Base-by-base conservation (phyloP, 129 eudicot species). In the Escallonia herrerae region DNA sequence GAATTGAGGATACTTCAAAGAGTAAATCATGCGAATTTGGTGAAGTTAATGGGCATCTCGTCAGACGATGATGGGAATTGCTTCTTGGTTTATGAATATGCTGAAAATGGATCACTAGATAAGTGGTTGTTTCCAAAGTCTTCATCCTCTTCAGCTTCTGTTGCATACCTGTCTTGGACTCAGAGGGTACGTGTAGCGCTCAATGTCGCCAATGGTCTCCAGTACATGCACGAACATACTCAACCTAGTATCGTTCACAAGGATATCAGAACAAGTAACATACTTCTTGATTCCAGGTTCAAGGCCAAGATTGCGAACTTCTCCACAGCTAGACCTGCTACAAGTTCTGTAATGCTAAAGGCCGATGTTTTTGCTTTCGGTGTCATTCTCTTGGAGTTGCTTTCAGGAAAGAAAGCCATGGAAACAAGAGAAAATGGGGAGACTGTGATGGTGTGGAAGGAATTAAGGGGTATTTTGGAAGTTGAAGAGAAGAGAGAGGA, bases 161-260 rank as follows among this genome's bases (percentile, higher is more conserved):
- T 68, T 22, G 45, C 43, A 40, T 53, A 62, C 51, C 84, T 86
- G 38, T 66, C 63, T 14, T 87, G 95, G 96, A 82, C 79, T 54
- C 91, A 80, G 62, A 80, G 91, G 71, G 58, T 88, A 37, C 66
- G 68, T 58, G 60, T 88, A 37, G 89, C 96, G 6, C 62, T 84
- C 4, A 89, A 88, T 63, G 80, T 88, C 3, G 89, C 96, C 15
- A 88, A 84, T 51, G 96, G 89, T 10, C 81, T 88, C 14, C 96
- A 84, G 3, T 88, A 88, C 74, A 79, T 88, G 91, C 96, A 84
- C 56, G 96, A 88, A 71, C 91, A 84, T 64, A 75, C 79, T 76
- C 87, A 85, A 59, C 96, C 96, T 8, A 84, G 84, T 71, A 77
- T 88, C 33, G 84, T 83, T 63, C 96, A 88, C 49, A 72, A 87